These are phyloP conservation scores for Microstegium vimineum DNA, from an alignment of 176 grass and related monocot species.

Conservation along the genomic window DNA sequence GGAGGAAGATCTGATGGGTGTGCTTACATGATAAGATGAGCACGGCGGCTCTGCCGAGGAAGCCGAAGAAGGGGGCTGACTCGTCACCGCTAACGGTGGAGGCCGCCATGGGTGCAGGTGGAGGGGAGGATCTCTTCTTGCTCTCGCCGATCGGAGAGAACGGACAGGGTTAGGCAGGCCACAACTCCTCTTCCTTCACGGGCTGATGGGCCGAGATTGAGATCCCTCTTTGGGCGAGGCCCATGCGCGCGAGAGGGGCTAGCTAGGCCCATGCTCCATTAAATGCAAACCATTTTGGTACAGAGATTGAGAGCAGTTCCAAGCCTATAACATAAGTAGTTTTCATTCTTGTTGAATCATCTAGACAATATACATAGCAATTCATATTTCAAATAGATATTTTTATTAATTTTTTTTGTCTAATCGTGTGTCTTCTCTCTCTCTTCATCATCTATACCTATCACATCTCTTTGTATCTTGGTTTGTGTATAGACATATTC, in stretches of 20 bases:
- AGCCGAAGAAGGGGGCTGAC: constrained; percentile 98
- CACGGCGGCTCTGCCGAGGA: constrained; percentile 85
- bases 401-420: no score
- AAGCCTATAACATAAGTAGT: no score
- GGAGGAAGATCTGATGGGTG: not conserved
- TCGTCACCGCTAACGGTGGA: constrained; percentile 80
- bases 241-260: not conserved
- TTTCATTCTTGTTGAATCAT: no score
- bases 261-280: no score
- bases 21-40: constrained; percentile 89
- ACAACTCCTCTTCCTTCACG: not conserved
- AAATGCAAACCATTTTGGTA: no score
- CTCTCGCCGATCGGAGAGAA: constrained; percentile 17
- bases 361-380: no score
- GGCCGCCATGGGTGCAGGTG: not conserved
- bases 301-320: no score
- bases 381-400: no score
- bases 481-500: no score
- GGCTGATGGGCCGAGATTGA: not conserved
- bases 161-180: not conserved
- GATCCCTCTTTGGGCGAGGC: not conserved
- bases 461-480: no score
- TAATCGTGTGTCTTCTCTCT: no score
- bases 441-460: no score
- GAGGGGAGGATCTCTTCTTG: not conserved